Evolutionary conservation across 306 rosid species (phyloP).

Genomic region (Rosa persica): DNA sequence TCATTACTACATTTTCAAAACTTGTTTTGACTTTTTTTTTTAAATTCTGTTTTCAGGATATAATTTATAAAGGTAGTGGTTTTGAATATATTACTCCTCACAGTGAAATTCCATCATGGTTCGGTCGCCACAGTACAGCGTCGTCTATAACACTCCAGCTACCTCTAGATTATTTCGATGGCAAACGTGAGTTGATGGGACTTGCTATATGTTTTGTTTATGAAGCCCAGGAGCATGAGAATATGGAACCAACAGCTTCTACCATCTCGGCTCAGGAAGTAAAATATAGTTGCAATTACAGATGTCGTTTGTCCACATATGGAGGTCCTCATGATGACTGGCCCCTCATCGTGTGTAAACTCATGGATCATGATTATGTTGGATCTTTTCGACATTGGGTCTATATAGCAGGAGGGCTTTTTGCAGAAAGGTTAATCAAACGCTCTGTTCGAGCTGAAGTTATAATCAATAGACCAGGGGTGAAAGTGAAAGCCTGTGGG

Average conservation of each 20-base stretch:
- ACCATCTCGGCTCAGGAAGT: not conserved
- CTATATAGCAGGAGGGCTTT: not conserved
- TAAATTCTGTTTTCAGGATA: no score
- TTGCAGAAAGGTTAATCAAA: not conserved
- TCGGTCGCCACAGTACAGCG: not conserved
- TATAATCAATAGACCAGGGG: not conserved
- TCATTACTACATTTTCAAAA: no score
- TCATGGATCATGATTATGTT: not conserved
- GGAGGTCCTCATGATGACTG: not conserved
- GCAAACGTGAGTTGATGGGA: conserved; percentile 12
- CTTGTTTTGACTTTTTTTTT: no score
- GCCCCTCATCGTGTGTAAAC: not conserved
- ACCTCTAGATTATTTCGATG: not conserved
- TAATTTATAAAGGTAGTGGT: no score
- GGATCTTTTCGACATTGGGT: not conserved
- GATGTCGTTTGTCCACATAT: not conserved
- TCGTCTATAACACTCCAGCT: conserved; percentile 6
- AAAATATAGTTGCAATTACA: not conserved
- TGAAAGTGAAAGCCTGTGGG: not conserved
- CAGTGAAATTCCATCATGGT: conserved; percentile 7
- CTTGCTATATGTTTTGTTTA: conserved; percentile 17
- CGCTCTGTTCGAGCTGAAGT: not conserved
- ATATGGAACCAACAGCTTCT: no score
- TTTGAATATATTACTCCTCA: not conserved
- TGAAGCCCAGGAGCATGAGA: not conserved